Percentiles rank a stretch among this genome's conserved stretches.
These are phyloP conservation scores for Anisodus tanguticus DNA, from an alignment of 257 asterid genomes.

Conservation along the genomic window DNA sequence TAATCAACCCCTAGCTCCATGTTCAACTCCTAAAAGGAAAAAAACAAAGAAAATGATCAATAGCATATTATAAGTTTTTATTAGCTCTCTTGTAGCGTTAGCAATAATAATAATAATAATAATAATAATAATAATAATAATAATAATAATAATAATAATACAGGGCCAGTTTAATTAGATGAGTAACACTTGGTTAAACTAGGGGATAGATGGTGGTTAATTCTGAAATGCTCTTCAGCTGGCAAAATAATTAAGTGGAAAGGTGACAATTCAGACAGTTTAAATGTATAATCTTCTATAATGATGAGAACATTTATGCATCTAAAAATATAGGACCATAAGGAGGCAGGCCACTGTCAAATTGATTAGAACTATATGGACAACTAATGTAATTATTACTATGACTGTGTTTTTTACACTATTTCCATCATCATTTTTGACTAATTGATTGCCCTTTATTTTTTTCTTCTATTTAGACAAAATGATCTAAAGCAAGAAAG, in stretches of 20 bases:
- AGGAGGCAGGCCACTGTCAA: constrained; percentile 7
- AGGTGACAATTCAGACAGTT: constrained; percentile 24
- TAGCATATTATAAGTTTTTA: neutral
- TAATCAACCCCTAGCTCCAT: neutral
- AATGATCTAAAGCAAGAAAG: constrained; percentile 26
- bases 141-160: constrained; percentile 13
- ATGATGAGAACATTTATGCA: constrained; percentile 25
- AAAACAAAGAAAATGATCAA: neutral
- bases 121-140: constrained; percentile 24
- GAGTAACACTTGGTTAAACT: constrained; percentile 15
- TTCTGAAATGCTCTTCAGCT: constrained; percentile 32
- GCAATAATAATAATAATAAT: constrained; percentile 6
- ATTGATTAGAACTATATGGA: constrained; percentile 31
- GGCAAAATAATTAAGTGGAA: constrained; percentile 33
- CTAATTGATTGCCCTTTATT: constrained; percentile 27
- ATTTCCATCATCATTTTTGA: constrained; percentile 29
- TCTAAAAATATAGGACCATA: neutral
- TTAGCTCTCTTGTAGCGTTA: neutral
- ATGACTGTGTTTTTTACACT: constrained; percentile 19
- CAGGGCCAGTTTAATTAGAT: constrained; percentile 16
- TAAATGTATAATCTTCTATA: constrained; percentile 24
- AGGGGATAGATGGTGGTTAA: constrained; percentile 7
- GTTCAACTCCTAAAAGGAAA: neutral
- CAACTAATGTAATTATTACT: constrained; percentile 31
- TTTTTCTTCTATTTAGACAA: neutral